These are phyloP conservation scores for Botrytis squamosa DNA, from an alignment of 2,329 filamentous ascomycete species.

Conservation along the genomic window DNA sequence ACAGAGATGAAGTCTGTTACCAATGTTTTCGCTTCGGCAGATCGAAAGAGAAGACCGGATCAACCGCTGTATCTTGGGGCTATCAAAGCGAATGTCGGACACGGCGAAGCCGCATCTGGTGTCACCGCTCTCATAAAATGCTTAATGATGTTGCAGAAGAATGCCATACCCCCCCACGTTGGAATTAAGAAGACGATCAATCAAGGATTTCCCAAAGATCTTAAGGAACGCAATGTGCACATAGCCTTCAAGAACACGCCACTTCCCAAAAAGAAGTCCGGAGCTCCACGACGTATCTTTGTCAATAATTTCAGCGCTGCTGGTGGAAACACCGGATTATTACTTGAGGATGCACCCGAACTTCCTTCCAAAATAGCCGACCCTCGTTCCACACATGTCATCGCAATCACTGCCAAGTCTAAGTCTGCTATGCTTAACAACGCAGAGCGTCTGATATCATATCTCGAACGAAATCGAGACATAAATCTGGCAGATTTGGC, in stretches of 20 bases:
- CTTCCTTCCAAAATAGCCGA: constrained; percentile 40
- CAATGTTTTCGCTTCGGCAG: constrained; percentile 48
- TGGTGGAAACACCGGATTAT: constrained; percentile 38
- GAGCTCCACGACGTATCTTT: constrained; percentile 36
- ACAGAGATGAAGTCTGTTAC: constrained; percentile 80
- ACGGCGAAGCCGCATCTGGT: constrained; percentile 40
- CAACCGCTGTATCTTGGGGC: constrained; percentile 51
- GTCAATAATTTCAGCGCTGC: constrained; percentile 48
- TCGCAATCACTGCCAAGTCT: constrained; percentile 50
- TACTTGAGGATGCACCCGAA: constrained; percentile 40
- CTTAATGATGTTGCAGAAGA: constrained; percentile 38
- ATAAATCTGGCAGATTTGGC: constrained; percentile 34
- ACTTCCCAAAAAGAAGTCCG: constrained; percentile 1
- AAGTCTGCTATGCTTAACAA: constrained; percentile 34
- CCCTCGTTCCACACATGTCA: constrained; percentile 45
- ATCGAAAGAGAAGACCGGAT: constrained; percentile 26
- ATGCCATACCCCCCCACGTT: constrained; percentile 37
- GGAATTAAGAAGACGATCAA: constrained; percentile 41
- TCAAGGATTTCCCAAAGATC: constrained; percentile 37
- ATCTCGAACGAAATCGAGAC: constrained; percentile 31
- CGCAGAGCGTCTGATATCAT: constrained; percentile 30
- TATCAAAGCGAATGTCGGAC: constrained; percentile 42
- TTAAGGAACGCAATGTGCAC: constrained; percentile 39
- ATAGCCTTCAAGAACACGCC: constrained; percentile 31
- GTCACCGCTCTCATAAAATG: constrained; percentile 40